Base-by-base conservation (phyloP, 1,284 basidiomycete genomes). In the Phellinidium pouzarii region DNA sequence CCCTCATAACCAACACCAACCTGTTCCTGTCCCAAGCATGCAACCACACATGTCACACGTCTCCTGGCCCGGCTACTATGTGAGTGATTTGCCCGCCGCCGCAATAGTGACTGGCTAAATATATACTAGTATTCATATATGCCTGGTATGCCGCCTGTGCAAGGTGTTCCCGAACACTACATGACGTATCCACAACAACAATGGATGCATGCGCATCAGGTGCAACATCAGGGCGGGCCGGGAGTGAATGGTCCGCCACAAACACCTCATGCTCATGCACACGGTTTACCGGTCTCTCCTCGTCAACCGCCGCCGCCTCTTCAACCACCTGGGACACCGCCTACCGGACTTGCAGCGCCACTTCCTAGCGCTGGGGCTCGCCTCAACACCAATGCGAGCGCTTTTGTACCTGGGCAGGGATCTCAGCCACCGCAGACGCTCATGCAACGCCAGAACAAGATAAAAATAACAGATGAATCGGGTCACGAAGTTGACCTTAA, bases 271-370 rank as follows among this genome's bases (percentile, higher is more conserved):
- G 55, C 64, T 4, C 60, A 62, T 27, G 61, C 65, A 19, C 65
- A 62, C 42, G 66, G 66, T 29, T 60, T 67, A 19, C 71, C 72
- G 42, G 70, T 70, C n/a, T 87, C 84, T 8, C 85, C 84, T 20
- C 78, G 82, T 57, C 79, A 76, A 61, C 74, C 71, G 31, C 78
- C 79, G 14, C 70, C 77, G 5, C 71, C 68, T 38, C 67, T 86
- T 17, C 79, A 78, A 61, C 64, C 69, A 2, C 81, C 83, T 22
- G 79, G 78, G 29, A 87, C 85, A 1, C 85, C 84, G 7, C 84
- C 81, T 0, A 69, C 78, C 43, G 57, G 77, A 1, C 62, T 84
- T 4, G 74, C 80, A 2, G 82, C 84, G 0, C 81, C 84, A 0
- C 84, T 85, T n/a, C 73, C 82, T 3, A 85, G 85, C 1, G 70